Evolutionary conservation across 139 green algal genomes (phyloP), one percentile per base, ranked within the genome.

Genomic region (Chlorella ohadii): DNA sequence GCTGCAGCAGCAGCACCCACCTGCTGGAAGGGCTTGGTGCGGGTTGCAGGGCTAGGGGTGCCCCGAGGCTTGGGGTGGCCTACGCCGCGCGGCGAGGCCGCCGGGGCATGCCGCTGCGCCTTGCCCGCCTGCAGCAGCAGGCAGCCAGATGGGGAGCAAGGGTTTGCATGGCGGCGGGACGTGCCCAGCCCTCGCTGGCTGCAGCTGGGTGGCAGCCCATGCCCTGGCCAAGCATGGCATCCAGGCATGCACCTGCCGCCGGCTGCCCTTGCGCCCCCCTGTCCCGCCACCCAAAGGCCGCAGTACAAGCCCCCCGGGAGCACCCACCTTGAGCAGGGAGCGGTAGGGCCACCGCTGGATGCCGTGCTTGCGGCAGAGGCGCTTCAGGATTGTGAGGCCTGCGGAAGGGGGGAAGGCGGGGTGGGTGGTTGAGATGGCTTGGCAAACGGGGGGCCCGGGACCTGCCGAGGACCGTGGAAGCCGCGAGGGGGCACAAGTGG

Each of bases 321-420:
- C 25, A 12, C 75, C 5, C 39, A 74, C 78, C 78, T 83, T 83
- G 39, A 73, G 61, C 39, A 83, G 63, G 1, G 61, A 51, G 63
- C 78, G 63, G 78, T 83, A 83, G n/a, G 78, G 78, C 78, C 78
- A 83, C 4, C 78, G 78, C 16, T 44, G 27, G 41, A 83, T 73
- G 78, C 78, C 78, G 61, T 64, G 61, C 78, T 83, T 83, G 78
- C 78, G 78, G 41, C 78, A 83, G 28, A 83, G 78, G 15, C 78
- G 63, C 39, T 83, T 83, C 1, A 83, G 78, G 41, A 83, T 83
- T 61, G 78, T 83, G 39, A 83, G 78, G 63, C 78, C 76, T 82
- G 76, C 57, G 25, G 57, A 56, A 3, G 25, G 36, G 36, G 55
- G 20, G n/a, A n/a, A n/a, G 16, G 4, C 4, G 38, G 38, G 20